Evolutionary conservation across 1,284 basidiomycete genomes (phyloP), one percentile per base, ranked within the genome.

Genomic region (Apiotrichum mycotoxinovorans): DNA sequence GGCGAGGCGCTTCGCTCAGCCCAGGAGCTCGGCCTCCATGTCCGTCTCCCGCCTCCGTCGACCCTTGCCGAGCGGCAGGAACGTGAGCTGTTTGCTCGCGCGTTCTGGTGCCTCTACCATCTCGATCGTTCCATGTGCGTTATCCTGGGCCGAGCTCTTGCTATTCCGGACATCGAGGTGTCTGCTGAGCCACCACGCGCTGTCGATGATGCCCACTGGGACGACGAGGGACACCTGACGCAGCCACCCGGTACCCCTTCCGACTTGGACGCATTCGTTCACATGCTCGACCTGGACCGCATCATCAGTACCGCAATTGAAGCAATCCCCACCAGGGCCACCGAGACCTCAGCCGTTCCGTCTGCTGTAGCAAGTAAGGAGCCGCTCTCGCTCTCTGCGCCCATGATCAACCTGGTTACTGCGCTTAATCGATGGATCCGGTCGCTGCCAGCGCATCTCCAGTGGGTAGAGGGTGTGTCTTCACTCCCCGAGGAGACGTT

Each of bases 121-220:
- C 81, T 81, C 0, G 79, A 92, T n/a, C 90, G 90, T 14, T 14
- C 23, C 12, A 9, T 27, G n/a, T 41, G 49, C 23, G 38, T 35
- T 26, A 9, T n/a, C 37, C 49, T 51, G 11, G 49, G 49, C n/a
- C 49, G 49, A n/a, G 12, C 37, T 7, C 38, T 41, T 7, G 49
- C 49, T 2, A 78, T 90, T 22, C 87, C 89, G 56, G 88, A 91
- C 57, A 87, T 90, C 71, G 90, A 91, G 64, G 85, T 88, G 61
- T 87, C 91, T 65, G 74, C 87, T 2, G 85, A 87, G 26, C 79
- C 86, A 45, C 88, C 89, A 0, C 76, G 88, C 11, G 88, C 89
- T 68, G 64, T 58, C 20, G 66, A 65, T 22, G 54, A 67, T 11
- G 66, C 68, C 1, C 75, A 72, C 35, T 38, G 47, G 35, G 22